Evolutionary conservation across 179 eudicot genomes (phyloP), one percentile per base, ranked within the genome.

Genomic region (Actinidia polygama): DNA sequence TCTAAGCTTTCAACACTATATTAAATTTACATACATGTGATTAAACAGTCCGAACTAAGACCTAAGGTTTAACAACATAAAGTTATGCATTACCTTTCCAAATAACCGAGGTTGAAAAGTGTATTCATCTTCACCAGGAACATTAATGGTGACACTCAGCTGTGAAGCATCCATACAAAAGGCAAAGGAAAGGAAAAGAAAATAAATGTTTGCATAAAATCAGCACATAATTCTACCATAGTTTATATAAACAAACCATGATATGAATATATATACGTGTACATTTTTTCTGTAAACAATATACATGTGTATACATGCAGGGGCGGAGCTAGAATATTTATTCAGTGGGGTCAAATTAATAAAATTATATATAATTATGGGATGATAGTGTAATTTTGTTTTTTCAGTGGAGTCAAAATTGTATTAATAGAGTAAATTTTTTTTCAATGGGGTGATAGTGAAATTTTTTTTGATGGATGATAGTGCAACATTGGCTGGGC

Each of bases 111-210:
- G 91, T 75, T 92, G 98, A 78, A 95, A 85, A 73, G 75, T 90
- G 81, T 93, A 97, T n/a, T 91, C 83, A 59, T 93, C 98, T 91
- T 94, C 97, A 46, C 94, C 97, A 81, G 98, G 97, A 79, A 92
- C 61, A 83, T 93, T 92, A 84, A 97, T 94, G 40, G 92, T 86
- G 63, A 94, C 98, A 83, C 98, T 95, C 36, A 97, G 91, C 98
- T 97, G 93, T 15, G 87, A 82, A 40, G 73, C 79, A 59, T 7
- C 68, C 79, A 77, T 10, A 77, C 68, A 77, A 58, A 77, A 59
- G 40, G 12, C 14, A 81, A 58, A 6, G n/a, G n/a, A 10, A 30
- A 30, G 47, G 59, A 75, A 58, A 75, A 26, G 40, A 51, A 16
- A 24, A 54, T 46, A 75, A 54, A 51, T 73, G 59, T 12, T 23